Percentiles rank a stretch among this genome's conserved stretches.
phyloP scores from a whole-genome alignment of 108 stramenopile species.

The Fistulifera pelliculosa region DNA sequence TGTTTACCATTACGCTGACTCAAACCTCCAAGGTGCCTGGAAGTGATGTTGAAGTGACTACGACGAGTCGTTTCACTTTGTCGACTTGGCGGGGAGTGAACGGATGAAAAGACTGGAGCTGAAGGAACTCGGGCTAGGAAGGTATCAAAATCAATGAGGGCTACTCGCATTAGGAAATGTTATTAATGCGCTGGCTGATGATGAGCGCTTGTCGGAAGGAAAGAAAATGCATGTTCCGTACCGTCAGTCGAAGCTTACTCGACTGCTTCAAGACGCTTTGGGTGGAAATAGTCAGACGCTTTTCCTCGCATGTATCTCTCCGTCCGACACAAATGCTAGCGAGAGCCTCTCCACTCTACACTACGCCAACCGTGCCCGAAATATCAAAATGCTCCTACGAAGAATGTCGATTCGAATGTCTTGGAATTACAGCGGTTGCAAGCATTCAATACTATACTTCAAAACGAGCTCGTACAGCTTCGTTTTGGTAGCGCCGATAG shows the following conservation, averaged over 20 bases:
- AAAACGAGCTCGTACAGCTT: slow-evolving; percentile 56
- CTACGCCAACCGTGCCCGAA: slow-evolving; percentile 94
- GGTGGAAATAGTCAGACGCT: slow-evolving; percentile 95
- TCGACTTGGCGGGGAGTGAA: slow-evolving; percentile 87
- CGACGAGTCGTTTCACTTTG: slow-evolving; percentile 80
- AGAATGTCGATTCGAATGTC: slow-evolving; percentile 69
- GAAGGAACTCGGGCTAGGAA: slow-evolving; percentile 77
- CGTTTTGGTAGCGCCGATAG: slow-evolving; percentile 23
- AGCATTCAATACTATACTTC: slow-evolving; percentile 43
- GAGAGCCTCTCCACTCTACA: slow-evolving; percentile 90
- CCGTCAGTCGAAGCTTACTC: slow-evolving; percentile 84
- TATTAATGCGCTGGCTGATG: slow-evolving; percentile 94
- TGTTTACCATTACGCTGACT: slow-evolving; percentile 62
- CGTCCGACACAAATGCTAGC: slow-evolving; percentile 80
- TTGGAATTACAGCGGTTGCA: slow-evolving; percentile 81
- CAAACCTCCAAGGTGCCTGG: slow-evolving; percentile 22
- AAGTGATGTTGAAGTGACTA: slow-evolving; percentile 45
- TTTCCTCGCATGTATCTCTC: slow-evolving; percentile 91
- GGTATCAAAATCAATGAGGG: slow-evolving; percentile 93
- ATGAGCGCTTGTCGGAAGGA: slow-evolving; percentile 52
- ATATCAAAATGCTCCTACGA: slow-evolving; percentile 84
- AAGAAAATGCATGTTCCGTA: slow-evolving; percentile 79
- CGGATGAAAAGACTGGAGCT: slow-evolving; percentile 93
- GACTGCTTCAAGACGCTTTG: slow-evolving; percentile 89
- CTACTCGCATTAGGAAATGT: slow-evolving; percentile 96